Evolutionary conservation across 2,329 filamentous ascomycete genomes (phyloP), one percentile per base, ranked within the genome.

Genomic region (Ramularia collo-cygni): DNA sequence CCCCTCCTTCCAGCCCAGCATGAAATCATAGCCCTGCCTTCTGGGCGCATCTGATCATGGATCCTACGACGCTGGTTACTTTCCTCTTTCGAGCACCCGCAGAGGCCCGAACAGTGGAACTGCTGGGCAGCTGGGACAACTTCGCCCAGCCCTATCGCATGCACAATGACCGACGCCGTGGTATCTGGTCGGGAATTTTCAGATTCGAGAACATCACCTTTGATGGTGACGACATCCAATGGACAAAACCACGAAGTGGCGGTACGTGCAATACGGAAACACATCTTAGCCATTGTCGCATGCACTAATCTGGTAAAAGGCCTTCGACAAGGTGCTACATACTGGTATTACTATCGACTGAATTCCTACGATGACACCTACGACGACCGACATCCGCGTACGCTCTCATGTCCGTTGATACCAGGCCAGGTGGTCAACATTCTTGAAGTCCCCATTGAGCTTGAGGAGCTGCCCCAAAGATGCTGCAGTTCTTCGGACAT

Each of bases 331-430:
- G 89, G 89, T 31, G 79, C 83, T 44, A 92, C 83, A 12, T 95
- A 95, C 65, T 95, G 90, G 75, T 96, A 94, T 71, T 95, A 92
- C 85, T 95, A 95, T 64, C 79, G 89, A 59, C 64, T 95, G 29
- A 80, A 95, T 62, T 80, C 82, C 51, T 79, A 82, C 34, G 71
- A 79, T 24, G 89, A 95, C 63, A 79, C 76, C 37, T 79, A 86
- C 60, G 86, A 95, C 59, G 70, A 81, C 18, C 66, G 76, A 2
- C 71, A 83, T 53, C 82, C 84, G 13, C 81, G 76, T 8, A 95
- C 89, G 2, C 88, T 78, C 2, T 66, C 76, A 30, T 96, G 90
- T 58, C 88, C 90, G 26, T 79, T 90, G 48, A 74, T 95, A 17
- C 90, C 90, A 3, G 90, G 90, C 10, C 90, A 95, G 63, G 75